Percentiles rank a stretch among this genome's conserved stretches.
Evolutionary conservation across 768 basidiomycete species (phyloP).

Genomic region (Dentipellis sp.): DNA sequence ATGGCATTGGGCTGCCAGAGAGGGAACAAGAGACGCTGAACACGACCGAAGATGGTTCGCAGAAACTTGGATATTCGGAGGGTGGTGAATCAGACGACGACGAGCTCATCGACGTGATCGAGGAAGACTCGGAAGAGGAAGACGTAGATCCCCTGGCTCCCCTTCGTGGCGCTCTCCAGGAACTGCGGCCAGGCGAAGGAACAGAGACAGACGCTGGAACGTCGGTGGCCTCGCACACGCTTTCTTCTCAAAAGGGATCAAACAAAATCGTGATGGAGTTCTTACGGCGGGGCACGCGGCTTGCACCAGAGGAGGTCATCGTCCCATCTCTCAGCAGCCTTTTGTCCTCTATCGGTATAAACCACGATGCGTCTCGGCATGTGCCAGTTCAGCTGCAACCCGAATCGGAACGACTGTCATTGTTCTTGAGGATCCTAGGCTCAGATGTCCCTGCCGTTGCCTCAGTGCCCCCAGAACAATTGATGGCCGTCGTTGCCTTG

Average conservation of each 20-base stretch:
- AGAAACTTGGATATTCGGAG: neutral
- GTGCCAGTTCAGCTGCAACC: conserved; percentile 41
- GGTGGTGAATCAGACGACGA: conserved; percentile 35
- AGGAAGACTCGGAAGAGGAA: conserved; percentile 43
- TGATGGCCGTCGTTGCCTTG: conserved; percentile 45
- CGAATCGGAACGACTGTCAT: conserved; percentile 39
- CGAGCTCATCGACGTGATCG: conserved; percentile 63
- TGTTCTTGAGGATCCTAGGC: conserved; percentile 46
- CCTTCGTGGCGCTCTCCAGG: conserved; percentile 55
- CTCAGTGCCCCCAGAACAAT: conserved; percentile 33
- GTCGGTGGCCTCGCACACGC: conserved; percentile 21
- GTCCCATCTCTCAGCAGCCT: conserved; percentile 43
- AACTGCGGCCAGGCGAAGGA: conserved; percentile 29
- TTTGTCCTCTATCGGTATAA: conserved; percentile 24
- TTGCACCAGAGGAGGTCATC: conserved; percentile 47
- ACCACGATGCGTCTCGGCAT: conserved; percentile 9
- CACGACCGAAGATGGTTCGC: no score
- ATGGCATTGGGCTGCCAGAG: conserved; percentile 51
- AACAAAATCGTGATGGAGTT: conserved; percentile 41
- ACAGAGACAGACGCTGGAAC: conserved; percentile 12
- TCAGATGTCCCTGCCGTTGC: conserved; percentile 44
- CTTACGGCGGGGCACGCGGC: conserved; percentile 57
- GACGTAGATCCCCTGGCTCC: conserved; percentile 55
- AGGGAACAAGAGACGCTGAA: conserved; percentile 11
- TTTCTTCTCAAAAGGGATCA: conserved; percentile 15